Conservation (phyloP, 78 protist species). For the Dictyostelium firmibasis region DNA sequence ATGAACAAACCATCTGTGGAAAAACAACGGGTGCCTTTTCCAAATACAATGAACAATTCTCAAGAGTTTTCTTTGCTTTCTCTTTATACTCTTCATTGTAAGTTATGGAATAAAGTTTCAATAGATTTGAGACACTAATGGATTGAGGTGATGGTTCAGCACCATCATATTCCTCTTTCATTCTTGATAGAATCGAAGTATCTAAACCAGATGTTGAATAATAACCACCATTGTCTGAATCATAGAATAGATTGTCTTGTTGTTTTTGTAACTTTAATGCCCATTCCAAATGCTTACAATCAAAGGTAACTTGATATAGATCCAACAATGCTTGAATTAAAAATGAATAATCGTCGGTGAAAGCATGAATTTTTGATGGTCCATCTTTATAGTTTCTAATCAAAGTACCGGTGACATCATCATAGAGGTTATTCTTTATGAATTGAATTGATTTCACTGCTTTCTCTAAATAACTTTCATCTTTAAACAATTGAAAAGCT, state of each 20-base stretch:
- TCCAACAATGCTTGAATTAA: conserved; percentile 83
- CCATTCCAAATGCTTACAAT: conserved; percentile 22
- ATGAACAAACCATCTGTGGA: conserved; percentile 71
- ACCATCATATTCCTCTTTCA: conserved; percentile 81
- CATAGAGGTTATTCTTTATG: conserved; percentile 50
- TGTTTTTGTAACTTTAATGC: conserved; percentile 51
- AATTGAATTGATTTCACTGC: conserved; percentile 70
- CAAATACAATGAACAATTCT: conserved; percentile 17
- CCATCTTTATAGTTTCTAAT: conserved; percentile 79
- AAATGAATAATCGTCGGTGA: conserved; percentile 83
- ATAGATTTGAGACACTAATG: conserved; percentile 21
- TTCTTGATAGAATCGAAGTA: neutral
- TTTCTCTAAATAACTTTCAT: conserved; percentile 7
- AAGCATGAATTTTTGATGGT: conserved; percentile 67
- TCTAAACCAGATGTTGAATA: conserved; percentile 31
- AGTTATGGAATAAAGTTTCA: conserved; percentile 27
- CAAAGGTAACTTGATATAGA: conserved; percentile 37
- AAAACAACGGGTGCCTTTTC: conserved; percentile 63
- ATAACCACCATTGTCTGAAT: conserved; percentile 42
- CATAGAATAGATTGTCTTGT: conserved; percentile 52
- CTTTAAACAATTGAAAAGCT: conserved; percentile 21
- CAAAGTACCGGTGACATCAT: neutral
- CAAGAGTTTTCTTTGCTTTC: conserved; percentile 19
- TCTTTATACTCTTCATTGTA: conserved; percentile 7
- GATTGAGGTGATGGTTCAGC: conserved; percentile 80